Evolutionary conservation across 352 stramenopile genomes (phyloP).

Genomic region (Phytopythium sindhum): DNA sequence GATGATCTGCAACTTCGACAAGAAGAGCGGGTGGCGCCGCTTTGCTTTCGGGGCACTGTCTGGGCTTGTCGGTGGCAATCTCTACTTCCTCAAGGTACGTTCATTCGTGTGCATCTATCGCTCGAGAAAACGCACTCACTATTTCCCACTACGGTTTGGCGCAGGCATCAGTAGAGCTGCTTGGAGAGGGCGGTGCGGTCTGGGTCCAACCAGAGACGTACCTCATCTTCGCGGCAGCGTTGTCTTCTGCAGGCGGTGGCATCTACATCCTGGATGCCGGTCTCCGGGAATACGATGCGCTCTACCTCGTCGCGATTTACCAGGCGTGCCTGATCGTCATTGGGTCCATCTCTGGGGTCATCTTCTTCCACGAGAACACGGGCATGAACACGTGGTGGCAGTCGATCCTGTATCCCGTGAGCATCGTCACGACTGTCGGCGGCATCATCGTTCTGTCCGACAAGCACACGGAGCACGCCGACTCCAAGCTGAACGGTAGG

Average conservation of each 20-base stretch:
- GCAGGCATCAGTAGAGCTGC: constrained; percentile 77
- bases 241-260: constrained; percentile 64
- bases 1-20: constrained; percentile 64
- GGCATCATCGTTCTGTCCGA: constrained; percentile 82
- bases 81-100: constrained; percentile 85
- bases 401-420: constrained; percentile 65
- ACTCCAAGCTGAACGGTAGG: constrained; percentile 25
- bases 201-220: constrained; percentile 73
- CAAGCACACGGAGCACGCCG: constrained; percentile 61
- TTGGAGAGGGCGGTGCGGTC: constrained; percentile 65
- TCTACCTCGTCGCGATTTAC: constrained; percentile 86
- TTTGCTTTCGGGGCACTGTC: constrained; percentile 83
- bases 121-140: neutral
- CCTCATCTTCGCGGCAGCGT: constrained; percentile 56
- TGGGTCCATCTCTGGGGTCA: constrained; percentile 79
- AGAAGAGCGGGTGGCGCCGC: constrained; percentile 63
- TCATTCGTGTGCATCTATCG: neutral
- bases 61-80: constrained; percentile 77
- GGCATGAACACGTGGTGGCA: constrained; percentile 86
- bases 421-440: constrained; percentile 73
- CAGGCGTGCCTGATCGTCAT: constrained; percentile 83
- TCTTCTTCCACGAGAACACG: constrained; percentile 86
- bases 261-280: constrained; percentile 80
- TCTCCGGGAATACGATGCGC: constrained; percentile 80
- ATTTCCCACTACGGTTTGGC: constrained; percentile 2